phyloP scores from a whole-genome alignment of 2,329 filamentous ascomycete genomes.

The Stemphylium lycopersici region DNA sequence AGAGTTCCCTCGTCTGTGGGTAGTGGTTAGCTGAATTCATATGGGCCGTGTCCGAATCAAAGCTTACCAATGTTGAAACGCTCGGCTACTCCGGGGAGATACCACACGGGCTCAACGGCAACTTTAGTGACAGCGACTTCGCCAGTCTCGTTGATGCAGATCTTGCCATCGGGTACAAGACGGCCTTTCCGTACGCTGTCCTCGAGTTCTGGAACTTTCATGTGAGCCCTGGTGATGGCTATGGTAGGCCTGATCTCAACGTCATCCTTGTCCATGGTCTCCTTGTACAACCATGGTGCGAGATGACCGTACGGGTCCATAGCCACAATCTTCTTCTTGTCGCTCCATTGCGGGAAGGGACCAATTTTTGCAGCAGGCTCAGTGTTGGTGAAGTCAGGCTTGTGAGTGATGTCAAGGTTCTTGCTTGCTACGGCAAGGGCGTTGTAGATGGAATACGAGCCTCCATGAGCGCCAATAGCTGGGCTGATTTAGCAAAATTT shows the following conservation, averaged over 20 bases:
- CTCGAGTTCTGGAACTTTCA: constrained; percentile 95
- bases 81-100: constrained; percentile 71
- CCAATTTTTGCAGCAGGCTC: constrained; percentile 90
- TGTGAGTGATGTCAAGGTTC: constrained; percentile 82
- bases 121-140: constrained; percentile 96
- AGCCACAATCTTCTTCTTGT: constrained; percentile 91
- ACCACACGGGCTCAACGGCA: constrained; percentile 86
- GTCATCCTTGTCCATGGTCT: constrained; percentile 77
- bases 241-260: constrained; percentile 90
- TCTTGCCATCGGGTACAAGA: constrained; percentile 81
- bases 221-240: constrained; percentile 89
- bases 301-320: constrained; percentile 96
- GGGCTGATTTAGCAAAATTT: constrained; percentile 17
- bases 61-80: constrained; percentile 82
- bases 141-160: constrained; percentile 83
- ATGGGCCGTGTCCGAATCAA: no score
- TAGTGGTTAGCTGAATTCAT: constrained; percentile 20
- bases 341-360: constrained; percentile 86
- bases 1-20: constrained; percentile 78
- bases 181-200: constrained; percentile 82
- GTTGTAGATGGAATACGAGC: constrained; percentile 95
- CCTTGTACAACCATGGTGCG: constrained; percentile 80
- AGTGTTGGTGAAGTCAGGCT: constrained; percentile 79
- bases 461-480: constrained; percentile 76
- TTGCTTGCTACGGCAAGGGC: constrained; percentile 91